Base-by-base conservation (phyloP, 169 alveolate genomes). In the Plasmodium ovale region DNA sequence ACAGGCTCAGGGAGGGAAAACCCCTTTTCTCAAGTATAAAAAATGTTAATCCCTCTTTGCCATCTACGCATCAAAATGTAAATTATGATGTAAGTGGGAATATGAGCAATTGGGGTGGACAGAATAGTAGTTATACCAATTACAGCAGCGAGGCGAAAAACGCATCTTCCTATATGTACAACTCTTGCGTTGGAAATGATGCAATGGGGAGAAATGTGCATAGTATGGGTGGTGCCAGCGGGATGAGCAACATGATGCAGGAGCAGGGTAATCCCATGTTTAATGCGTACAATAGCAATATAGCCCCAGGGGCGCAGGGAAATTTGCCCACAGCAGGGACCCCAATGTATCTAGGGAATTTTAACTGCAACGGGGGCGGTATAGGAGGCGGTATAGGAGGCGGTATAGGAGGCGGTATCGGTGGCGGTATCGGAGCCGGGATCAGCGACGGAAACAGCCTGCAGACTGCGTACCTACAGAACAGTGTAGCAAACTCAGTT, bases 1-100 rank as follows among this genome's bases (percentile, higher is more conserved):
- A 79, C 51, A 44, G 89, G 27, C n/a, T 79, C 21, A 79, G 51
- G 42, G 89, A 79, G 9, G 79, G 89, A 0, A 79, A 79, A 42
- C 56, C 82, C 6, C 89, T 79, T 56, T 79, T 79, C 23, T 1
- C 59, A 21, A 31, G 35, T 49, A 19, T n/a, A 3, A 64, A 65
- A 27, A 37, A 33, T 62, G 19, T 14, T 16, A 77, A 77, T 56
- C n/a, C 12, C 16, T n/a, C 64, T 37, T 23, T 47, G 60, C 14
- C n/a, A 25, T 1, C 82, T 23, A 29, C 25, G 4, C 23, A 35
- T 74, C 62, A 21, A 21, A 64, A 74, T 16, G 3, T 49, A 12
- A 74, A 65, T 65, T 16, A 65, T 65, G 2, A 1, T 23, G 5
- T n/a, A 1, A 59, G 29, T 19, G 58, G 21, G 6, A 65, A 35